Evolutionary conservation across 441 rosid species (phyloP).

Genomic region (Populus tomentosa): DNA sequence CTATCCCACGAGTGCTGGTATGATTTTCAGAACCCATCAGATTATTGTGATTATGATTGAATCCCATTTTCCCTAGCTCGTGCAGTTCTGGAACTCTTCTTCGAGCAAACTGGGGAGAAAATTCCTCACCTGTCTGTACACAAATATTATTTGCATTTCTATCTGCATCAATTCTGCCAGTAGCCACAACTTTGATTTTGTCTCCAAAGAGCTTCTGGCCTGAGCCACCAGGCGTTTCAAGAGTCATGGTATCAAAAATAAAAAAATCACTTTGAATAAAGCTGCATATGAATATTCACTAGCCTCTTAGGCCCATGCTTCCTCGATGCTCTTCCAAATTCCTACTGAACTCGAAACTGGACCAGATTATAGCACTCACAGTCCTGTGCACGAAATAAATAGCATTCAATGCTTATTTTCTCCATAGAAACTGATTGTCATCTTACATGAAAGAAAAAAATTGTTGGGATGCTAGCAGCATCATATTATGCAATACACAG

Average conservation of each 20-base stretch:
- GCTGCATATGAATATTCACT: slow-evolving; percentile 11
- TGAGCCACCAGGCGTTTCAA: slow-evolving; percentile 42
- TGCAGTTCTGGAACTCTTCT: slow-evolving; percentile 31
- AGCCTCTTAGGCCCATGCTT: neutral
- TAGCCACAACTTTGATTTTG: slow-evolving; percentile 16
- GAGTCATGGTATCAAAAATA: slow-evolving; percentile 38
- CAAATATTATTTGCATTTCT: slow-evolving; percentile 34
- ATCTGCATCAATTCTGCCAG: slow-evolving; percentile 20
- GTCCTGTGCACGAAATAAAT: neutral
- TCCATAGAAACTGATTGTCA: neutral
- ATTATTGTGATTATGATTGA: slow-evolving; percentile 23
- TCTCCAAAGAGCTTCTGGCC: slow-evolving; percentile 30
- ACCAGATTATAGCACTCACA: neutral
- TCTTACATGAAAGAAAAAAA: neutral
- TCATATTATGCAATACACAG: neutral
- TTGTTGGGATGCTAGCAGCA: neutral
- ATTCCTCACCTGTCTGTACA: slow-evolving; percentile 87
- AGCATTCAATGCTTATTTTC: neutral
- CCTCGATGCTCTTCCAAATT: neutral
- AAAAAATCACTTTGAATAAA: neutral
- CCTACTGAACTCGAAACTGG: neutral
- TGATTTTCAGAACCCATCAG: slow-evolving; percentile 43
- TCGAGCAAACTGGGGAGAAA: slow-evolving; percentile 63
- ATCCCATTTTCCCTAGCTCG: slow-evolving; percentile 19
- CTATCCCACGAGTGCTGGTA: slow-evolving; percentile 30